These are phyloP conservation scores for Lactarius evosmus DNA, from an alignment of 768 basidiomycete genomes.

Conservation along the genomic window DNA sequence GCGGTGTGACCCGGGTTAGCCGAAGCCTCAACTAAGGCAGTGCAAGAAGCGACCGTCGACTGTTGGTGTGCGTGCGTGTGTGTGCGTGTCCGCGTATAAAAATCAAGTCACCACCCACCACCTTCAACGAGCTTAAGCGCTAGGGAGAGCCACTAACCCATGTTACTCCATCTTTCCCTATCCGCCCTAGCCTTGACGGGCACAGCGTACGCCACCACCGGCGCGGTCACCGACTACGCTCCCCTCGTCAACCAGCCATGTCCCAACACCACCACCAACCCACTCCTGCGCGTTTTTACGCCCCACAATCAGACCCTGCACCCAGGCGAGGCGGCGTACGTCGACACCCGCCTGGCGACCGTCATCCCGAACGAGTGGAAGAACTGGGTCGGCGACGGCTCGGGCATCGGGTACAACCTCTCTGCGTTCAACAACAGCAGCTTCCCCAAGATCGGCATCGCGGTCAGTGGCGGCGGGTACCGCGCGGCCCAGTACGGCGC, in stretches of 20 bases:
- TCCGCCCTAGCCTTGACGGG: neutral
- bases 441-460: slow-evolving; percentile 57
- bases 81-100: neutral
- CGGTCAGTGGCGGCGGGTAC: slow-evolving; percentile 68
- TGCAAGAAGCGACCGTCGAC: neutral
- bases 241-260: slow-evolving; percentile 49
- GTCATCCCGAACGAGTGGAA: slow-evolving; percentile 51
- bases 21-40: neutral
- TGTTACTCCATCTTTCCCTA: neutral
- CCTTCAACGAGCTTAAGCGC: neutral
- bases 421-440: slow-evolving; percentile 37
- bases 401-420: slow-evolving; percentile 52
- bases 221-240: slow-evolving; percentile 47
- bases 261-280: slow-evolving; percentile 45
- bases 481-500: slow-evolving; percentile 67
- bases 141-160: neutral
- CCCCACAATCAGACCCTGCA: slow-evolving; percentile 52
- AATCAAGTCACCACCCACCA: no score
- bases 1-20: neutral
- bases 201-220: neutral
- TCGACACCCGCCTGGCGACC: slow-evolving; percentile 41
- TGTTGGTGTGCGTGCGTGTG: neutral
- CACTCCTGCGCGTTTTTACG: slow-evolving; percentile 51
- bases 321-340: slow-evolving; percentile 47
- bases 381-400: slow-evolving; percentile 56